A percentile compares a stretch with the other conserved stretches of the same genome.
Evolutionary conservation across 768 basidiomycete genomes (phyloP).

Genomic region (Panaeolus papilionaceus): DNA sequence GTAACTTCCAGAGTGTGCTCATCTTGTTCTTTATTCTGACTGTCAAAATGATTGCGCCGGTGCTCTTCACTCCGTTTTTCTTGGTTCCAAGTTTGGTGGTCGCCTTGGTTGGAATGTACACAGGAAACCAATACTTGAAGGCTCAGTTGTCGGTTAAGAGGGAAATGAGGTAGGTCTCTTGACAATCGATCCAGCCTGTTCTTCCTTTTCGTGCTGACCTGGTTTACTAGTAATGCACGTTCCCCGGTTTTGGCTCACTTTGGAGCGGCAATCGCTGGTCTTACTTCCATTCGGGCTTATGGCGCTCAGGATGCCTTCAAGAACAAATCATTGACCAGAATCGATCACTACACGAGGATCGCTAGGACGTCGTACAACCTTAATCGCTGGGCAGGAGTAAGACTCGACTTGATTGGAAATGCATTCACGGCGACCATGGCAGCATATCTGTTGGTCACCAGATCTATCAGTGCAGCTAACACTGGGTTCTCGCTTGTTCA

Average conservation of each 20-base stretch:
- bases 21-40: conserved; percentile 42
- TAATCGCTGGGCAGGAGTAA: conserved; percentile 53
- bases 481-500: conserved; percentile 65
- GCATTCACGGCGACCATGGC: conserved; percentile 62
- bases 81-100: conserved; percentile 52
- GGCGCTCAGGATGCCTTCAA: conserved; percentile 61
- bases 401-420: conserved; percentile 64
- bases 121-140: conserved; percentile 51
- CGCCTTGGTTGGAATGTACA: conserved; percentile 46
- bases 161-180: conserved; percentile 48
- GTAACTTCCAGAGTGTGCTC: conserved; percentile 33
- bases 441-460: conserved; percentile 55
- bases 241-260: conserved; percentile 53
- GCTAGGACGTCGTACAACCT: conserved; percentile 57
- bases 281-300: conserved; percentile 70
- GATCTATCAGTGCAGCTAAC: conserved; percentile 42
- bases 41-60: conserved; percentile 49
- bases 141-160: conserved; percentile 55
- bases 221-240: conserved; percentile 33
- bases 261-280: conserved; percentile 55
- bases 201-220: conserved; percentile 20
- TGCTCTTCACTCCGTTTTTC: conserved; percentile 52
- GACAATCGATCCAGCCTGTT: conserved; percentile 9
- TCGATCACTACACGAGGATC: conserved; percentile 58
- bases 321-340: conserved; percentile 51